Percentiles rank a stretch among this genome's conserved stretches.
phyloP scores from a whole-genome alignment of 768 basidiomycete genomes.

The Mycena vulgaris region DNA sequence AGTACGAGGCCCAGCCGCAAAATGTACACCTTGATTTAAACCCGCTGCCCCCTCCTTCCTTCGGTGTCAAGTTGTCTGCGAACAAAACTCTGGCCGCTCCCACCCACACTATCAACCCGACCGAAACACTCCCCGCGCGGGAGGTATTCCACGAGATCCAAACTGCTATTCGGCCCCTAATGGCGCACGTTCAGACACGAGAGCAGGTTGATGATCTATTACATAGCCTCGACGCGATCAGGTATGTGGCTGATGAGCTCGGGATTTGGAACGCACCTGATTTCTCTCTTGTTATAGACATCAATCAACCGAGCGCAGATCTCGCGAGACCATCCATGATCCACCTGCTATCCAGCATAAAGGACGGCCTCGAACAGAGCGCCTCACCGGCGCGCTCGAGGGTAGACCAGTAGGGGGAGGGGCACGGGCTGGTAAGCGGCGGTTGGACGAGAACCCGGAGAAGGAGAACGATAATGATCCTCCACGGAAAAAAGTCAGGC shows the following conservation, averaged over 20 bases:
- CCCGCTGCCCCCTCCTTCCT: background rate
- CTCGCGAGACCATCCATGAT: background rate
- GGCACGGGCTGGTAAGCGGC: background rate
- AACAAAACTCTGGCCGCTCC: background rate
- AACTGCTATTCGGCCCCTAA: background rate
- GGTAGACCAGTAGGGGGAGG: conserved; percentile 13
- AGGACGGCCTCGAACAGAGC: background rate
- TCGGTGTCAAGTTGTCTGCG: background rate
- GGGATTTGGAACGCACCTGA: background rate
- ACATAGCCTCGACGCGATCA: background rate
- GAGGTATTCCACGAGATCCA: conserved; percentile 10
- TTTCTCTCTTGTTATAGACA: background rate
- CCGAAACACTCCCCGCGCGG: background rate
- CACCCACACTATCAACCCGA: background rate
- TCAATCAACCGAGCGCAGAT: background rate
- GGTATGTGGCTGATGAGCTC: background rate
- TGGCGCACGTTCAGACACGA: background rate
- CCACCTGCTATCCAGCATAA: background rate
- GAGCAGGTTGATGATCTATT: background rate
- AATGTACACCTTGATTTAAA: background rate
- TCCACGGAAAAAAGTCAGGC: conserved; percentile 7
- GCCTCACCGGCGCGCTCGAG: background rate
- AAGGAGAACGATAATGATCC: conserved; percentile 20
- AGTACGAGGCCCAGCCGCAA: background rate
- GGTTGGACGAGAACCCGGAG: conserved; percentile 17